These are phyloP conservation scores for Syzygium jambos DNA, from an alignment of 345 rosid genomes.

Conservation along the genomic window DNA sequence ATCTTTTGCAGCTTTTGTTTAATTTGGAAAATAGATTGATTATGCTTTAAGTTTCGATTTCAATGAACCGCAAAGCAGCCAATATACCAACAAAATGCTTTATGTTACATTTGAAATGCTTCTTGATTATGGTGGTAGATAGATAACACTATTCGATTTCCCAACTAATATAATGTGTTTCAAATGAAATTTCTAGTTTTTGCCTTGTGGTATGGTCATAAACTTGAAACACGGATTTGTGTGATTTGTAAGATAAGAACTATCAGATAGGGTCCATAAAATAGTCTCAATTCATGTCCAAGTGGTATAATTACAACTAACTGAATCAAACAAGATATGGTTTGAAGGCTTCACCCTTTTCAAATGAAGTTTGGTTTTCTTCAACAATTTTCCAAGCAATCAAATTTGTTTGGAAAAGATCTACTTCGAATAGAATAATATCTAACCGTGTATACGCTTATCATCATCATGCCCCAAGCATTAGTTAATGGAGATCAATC, in stretches of 20 bases:
- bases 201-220: neutral
- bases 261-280: neutral
- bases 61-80: neutral
- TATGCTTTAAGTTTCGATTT: neutral
- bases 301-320: neutral
- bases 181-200: neutral
- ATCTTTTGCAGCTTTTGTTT: neutral
- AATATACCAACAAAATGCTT: no score
- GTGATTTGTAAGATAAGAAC: neutral
- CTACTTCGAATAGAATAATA: neutral
- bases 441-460: neutral
- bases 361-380: neutral
- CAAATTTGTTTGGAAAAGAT: neutral
- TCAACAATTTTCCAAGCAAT: neutral
- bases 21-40: neutral
- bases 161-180: neutral
- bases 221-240: neutral
- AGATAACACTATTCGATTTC: neutral
- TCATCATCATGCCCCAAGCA: neutral
- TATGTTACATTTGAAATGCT: neutral
- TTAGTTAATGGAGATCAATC: neutral
- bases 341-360: neutral
- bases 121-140: neutral
- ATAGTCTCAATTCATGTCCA: neutral
- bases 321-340: neutral